Percentiles rank a stretch among this genome's conserved stretches.
phyloP scores from a whole-genome alignment of 2,329 filamentous ascomycete species.

The Claviceps sp. region DNA sequence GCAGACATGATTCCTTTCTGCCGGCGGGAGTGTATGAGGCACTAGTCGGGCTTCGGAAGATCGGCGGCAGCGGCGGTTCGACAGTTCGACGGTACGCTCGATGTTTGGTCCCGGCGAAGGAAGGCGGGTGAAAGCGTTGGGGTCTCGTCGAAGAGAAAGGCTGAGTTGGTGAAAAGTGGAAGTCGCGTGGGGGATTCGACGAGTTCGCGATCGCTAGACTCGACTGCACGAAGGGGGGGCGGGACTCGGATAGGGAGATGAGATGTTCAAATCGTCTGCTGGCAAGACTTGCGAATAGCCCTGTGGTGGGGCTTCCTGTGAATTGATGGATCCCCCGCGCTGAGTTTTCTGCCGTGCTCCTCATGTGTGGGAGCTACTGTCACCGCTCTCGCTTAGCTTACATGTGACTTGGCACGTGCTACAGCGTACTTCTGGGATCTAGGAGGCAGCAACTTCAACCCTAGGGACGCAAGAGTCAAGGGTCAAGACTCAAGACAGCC shows the following conservation, averaged over 20 bases:
- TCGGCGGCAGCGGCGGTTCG: background rate
- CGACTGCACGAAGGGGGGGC: slow-evolving; percentile 6
- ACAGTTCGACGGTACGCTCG: no score
- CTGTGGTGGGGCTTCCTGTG: slow-evolving; percentile 21
- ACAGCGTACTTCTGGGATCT: no score
- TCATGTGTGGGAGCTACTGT: slow-evolving; percentile 28
- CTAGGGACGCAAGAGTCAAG: no score
- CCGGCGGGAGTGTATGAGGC: background rate
- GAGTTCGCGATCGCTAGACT: slow-evolving; percentile 12
- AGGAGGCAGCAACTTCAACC: no score
- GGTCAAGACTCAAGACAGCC: no score
- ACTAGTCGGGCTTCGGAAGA: background rate
- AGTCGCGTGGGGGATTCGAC: slow-evolving; percentile 5
- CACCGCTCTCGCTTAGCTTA: slow-evolving; percentile 12
- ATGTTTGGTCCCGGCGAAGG: background rate
- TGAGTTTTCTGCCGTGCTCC: slow-evolving; percentile 24
- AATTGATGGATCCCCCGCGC: slow-evolving; percentile 17
- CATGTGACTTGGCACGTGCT: slow-evolving; percentile 14
- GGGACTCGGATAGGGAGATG: slow-evolving; percentile 13
- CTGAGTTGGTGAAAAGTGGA: slow-evolving; percentile 10
- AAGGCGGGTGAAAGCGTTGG: background rate
- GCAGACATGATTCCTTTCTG: slow-evolving; percentile 11
- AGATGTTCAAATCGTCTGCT: slow-evolving; percentile 14
- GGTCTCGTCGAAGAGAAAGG: slow-evolving; percentile 11
- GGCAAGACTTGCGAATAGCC: slow-evolving; percentile 22